These are phyloP conservation scores for Beta lomatogona DNA, from an alignment of 179 eudicot species.

Conservation along the genomic window DNA sequence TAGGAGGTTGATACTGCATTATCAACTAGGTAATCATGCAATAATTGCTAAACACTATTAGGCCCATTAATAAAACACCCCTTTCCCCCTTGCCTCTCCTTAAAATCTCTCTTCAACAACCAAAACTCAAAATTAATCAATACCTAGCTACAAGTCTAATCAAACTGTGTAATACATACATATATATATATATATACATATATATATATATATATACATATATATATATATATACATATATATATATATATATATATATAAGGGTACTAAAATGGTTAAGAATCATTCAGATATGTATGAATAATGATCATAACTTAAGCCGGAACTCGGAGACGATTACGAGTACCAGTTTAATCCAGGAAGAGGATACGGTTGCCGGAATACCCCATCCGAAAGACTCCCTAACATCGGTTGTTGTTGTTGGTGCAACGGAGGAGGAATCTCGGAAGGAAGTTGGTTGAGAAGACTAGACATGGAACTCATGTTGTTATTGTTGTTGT, in stretches of 20 bases:
- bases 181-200: too few species aligned
- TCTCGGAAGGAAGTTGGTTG: slow-evolving; percentile 30
- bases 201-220: too few species aligned
- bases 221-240: too few species aligned
- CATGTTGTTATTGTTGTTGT: slow-evolving; percentile 24
- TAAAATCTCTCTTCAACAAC: slow-evolving; percentile 28
- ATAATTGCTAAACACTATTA: slow-evolving; percentile 30
- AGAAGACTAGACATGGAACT: slow-evolving; percentile 37
- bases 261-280: slow-evolving; percentile 1
- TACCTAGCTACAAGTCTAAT: slow-evolving; percentile 26
- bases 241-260: too few species aligned
- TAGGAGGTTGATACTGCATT: slow-evolving; percentile 25
- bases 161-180: not conserved
- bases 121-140: slow-evolving; percentile 22
- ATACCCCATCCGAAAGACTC: slow-evolving; percentile 40
- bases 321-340: slow-evolving; percentile 9
- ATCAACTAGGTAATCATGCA: slow-evolving; percentile 34
- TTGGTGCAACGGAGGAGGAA: slow-evolving; percentile 31
- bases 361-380: slow-evolving; percentile 38
- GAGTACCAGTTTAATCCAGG: slow-evolving; percentile 52
- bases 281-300: not conserved
- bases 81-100: slow-evolving; percentile 15
- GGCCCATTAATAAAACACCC: slow-evolving; percentile 26
- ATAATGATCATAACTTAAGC: not conserved
- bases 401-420: slow-evolving; percentile 50